Base-by-base conservation (phyloP, 2,329 filamentous ascomycete species). In the Colletotrichum euphorbiae region DNA sequence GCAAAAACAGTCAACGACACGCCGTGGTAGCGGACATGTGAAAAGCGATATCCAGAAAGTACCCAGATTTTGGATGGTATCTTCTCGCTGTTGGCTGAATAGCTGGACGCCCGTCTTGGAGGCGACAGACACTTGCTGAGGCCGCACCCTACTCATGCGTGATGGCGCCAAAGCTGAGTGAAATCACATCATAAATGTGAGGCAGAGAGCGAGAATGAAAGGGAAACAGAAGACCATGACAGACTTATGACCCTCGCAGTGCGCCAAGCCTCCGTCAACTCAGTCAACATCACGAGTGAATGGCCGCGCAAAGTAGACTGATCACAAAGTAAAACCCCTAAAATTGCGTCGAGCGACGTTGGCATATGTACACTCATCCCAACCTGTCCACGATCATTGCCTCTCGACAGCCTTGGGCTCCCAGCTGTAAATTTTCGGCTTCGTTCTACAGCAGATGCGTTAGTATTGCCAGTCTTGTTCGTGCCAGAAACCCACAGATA, bases 361-460 rank as follows among this genome's bases (percentile, higher is more conserved):
- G 56, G 24, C 31, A 57, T 67, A 69, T 69, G 5, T 69, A 69
- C 69, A 70, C 31, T 55, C 54, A 59, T 33, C 52, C 45, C 51
- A 11, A 43, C 13, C 56, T 59, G 9, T 15, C 43, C 28, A 31
- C 42, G 21, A 50, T 62, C 69, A 74, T 67, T 72, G 73, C 63
- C 73, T 73, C 59, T 71, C 73, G 17, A 71, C 59, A 21, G 69
- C 71, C 63, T 71, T 73, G 17, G 87, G 85, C 73, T 85, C 81
- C 87, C 87, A 89, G 28, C 80, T 76, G 51, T 76, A 77, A 59
- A 87, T 74, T 81, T 89, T 89, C 45, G 85, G 77, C 76, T 87
- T 87, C 38, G 78, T 80, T 19, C 87, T 89, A 71, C 59, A 69
- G 21, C 9, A 28, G 24, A 6, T 2, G 28, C 17, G 24, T 57